These are phyloP conservation scores for Ganoderma lucidum DNA, from an alignment of 1,284 basidiomycete genomes.

Conservation along the genomic window DNA sequence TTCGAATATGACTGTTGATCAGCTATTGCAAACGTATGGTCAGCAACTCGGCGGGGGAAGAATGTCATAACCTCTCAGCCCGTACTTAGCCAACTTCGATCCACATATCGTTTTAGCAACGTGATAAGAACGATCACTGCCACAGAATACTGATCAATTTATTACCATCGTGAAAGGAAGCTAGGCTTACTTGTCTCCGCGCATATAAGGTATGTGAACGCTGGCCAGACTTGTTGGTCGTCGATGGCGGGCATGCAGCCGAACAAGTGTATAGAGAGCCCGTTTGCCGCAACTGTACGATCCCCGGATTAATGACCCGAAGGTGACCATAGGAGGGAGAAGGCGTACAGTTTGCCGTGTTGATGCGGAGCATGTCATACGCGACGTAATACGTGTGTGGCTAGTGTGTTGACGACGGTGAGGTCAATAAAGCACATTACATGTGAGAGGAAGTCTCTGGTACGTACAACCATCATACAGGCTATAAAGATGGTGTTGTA, in stretches of 20 bases:
- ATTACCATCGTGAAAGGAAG: too few relatives aligned
- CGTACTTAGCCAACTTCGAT: neutral
- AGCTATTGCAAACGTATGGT: neutral
- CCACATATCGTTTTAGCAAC: conserved; percentile 3
- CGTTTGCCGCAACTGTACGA: neutral
- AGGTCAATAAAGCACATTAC: neutral
- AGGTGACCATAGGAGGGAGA: neutral
- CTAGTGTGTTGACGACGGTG: neutral
- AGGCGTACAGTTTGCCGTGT: neutral
- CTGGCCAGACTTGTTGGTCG: conserved; percentile 2
- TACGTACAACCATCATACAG: conserved; percentile 4
- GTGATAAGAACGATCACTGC: conserved; percentile 1
- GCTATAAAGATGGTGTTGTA: conserved; percentile 4
- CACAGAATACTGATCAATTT: neutral
- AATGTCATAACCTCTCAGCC: neutral
- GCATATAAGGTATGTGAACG: neutral
- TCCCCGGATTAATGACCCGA: neutral
- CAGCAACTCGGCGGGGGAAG: neutral
- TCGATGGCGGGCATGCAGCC: neutral
- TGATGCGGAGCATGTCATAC: neutral
- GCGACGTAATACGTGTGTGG: conserved; percentile 2
- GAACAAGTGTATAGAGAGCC: neutral
- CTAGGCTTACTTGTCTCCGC: conserved; percentile 2
- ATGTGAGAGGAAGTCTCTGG: too few relatives aligned
- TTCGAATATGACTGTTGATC: neutral